These are phyloP conservation scores for Candida odintsovae DNA, from an alignment of 805 yeast genomes.

Conservation along the genomic window DNA sequence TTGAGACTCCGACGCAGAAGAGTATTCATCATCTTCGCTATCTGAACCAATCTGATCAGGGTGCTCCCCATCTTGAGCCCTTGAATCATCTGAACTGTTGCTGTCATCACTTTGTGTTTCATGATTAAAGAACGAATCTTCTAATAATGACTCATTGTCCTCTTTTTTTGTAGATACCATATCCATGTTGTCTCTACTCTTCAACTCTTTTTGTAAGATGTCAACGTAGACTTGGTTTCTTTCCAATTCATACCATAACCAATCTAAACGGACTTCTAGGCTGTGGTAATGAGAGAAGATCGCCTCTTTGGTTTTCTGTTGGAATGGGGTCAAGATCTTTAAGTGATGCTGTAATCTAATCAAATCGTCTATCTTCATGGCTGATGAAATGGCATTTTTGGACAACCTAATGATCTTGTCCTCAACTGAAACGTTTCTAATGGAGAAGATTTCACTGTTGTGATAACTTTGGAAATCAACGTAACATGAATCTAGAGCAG, in stretches of 20 bases:
- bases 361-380: conserved; percentile 31
- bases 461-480: conserved; percentile 14
- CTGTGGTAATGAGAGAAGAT: conserved; percentile 39
- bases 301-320: conserved; percentile 44
- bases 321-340: conserved; percentile 48
- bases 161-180: conserved; percentile 2
- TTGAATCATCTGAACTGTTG: neutral
- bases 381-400: conserved; percentile 29
- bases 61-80: neutral
- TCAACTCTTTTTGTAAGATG: conserved; percentile 24
- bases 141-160: conserved; percentile 18
- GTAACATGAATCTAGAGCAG: conserved; percentile 38
- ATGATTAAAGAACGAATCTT: conserved; percentile 21
- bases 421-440: conserved; percentile 21
- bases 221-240: conserved; percentile 36
- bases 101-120: neutral
- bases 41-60: neutral
- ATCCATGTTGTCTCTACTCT: neutral
- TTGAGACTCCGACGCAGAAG: neutral
- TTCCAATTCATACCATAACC: conserved; percentile 50
- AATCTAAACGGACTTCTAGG: conserved; percentile 47
- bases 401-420: conserved; percentile 31
- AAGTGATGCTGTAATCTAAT: conserved; percentile 33
- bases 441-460: conserved; percentile 21
- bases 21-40: neutral